Evolutionary conservation across 179 eudicot genomes (phyloP).

Genomic region (Spergularia azorica): DNA sequence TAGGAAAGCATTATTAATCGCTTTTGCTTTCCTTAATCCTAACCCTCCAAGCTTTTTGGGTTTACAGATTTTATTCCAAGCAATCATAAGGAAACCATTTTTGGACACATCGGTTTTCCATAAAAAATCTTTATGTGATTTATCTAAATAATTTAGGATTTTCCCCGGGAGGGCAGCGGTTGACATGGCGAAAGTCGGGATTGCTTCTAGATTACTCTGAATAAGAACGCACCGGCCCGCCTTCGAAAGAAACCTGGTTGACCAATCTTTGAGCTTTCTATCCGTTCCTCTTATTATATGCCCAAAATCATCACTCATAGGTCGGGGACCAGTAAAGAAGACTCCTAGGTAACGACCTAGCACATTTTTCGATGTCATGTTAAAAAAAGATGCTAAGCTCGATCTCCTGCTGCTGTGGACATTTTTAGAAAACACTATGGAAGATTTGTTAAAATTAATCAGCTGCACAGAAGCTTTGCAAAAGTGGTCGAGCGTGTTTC

Average conservation of each 20-base stretch:
- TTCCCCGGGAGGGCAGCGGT: not conserved
- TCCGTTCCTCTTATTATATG: too few relatives aligned
- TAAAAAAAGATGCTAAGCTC: too few relatives aligned
- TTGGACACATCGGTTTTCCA: not conserved
- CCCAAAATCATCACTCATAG: not conserved
- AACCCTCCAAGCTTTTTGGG: too few relatives aligned
- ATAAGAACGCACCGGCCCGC: not conserved
- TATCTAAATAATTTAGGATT: too few relatives aligned
- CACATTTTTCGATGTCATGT: not conserved
- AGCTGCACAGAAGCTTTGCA: not conserved
- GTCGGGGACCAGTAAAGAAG: too few relatives aligned
- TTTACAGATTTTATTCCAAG: too few relatives aligned
- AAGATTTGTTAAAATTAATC: not conserved
- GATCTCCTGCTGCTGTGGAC: not conserved
- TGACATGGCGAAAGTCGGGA: not conserved
- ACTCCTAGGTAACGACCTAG: not conserved
- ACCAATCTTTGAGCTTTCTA: not conserved
- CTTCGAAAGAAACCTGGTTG: not conserved
- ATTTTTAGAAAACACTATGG: too few relatives aligned
- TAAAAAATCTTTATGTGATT: too few relatives aligned
- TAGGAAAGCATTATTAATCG: too few relatives aligned
- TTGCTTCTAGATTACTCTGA: not conserved
- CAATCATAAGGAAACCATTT: too few relatives aligned
- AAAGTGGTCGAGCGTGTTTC: too few relatives aligned
- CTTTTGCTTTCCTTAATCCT: too few relatives aligned